These are phyloP conservation scores for Penicillium cinerascens DNA, from an alignment of 495 filamentous ascomycete species.

Conservation along the genomic window DNA sequence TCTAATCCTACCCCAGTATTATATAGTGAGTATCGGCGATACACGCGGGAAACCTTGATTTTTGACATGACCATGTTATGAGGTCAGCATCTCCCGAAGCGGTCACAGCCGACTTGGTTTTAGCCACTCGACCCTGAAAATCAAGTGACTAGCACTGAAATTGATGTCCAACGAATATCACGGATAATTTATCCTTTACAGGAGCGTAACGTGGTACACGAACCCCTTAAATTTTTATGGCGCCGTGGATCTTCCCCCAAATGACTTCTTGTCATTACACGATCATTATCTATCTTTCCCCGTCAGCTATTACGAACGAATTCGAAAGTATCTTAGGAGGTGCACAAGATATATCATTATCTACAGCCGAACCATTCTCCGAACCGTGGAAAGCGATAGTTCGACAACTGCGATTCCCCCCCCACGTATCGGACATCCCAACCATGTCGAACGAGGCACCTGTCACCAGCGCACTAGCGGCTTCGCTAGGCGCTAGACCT, in stretches of 20 bases:
- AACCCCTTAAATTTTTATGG: background rate
- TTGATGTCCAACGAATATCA: background rate
- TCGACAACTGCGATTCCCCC: background rate
- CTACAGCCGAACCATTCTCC: background rate
- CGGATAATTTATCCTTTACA: background rate
- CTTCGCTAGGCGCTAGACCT: background rate
- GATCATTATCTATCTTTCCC: background rate
- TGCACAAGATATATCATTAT: background rate
- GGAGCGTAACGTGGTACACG: background rate
- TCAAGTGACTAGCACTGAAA: background rate
- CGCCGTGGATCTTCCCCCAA: background rate
- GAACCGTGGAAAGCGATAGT: background rate
- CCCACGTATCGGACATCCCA: background rate
- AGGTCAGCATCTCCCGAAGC: background rate
- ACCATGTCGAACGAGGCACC: background rate
- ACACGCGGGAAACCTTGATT: background rate
- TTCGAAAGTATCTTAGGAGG: background rate
- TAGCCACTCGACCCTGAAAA: background rate
- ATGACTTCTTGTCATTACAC: background rate
- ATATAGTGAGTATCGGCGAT: background rate
- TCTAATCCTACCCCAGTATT: background rate
- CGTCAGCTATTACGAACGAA: background rate
- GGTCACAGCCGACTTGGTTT: background rate
- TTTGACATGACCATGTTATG: background rate
- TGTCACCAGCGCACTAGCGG: background rate